These are phyloP conservation scores for Gloeophyllum trabeum DNA, from an alignment of 768 basidiomycete species.

Conservation along the genomic window DNA sequence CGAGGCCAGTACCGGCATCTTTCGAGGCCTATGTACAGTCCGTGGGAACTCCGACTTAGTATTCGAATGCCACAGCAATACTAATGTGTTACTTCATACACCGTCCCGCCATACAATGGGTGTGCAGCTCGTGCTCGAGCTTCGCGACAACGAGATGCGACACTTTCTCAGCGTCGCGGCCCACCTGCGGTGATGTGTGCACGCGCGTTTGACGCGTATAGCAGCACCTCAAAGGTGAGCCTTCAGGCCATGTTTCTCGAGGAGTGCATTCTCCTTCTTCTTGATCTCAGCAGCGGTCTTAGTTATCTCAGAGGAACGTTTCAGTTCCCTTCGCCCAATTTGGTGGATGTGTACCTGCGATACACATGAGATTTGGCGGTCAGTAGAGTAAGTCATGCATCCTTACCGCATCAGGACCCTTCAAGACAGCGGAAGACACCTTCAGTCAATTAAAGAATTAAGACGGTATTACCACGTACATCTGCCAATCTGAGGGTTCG, in stretches of 20 bases:
- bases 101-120: too few relatives aligned
- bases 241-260: conserved; percentile 52
- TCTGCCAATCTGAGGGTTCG: conserved; percentile 85
- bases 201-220: too few relatives aligned
- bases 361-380: conserved; percentile 1
- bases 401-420: conserved; percentile 74
- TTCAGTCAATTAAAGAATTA: neutral
- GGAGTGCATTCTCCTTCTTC: conserved; percentile 48
- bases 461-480: conserved; percentile 29
- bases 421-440: conserved; percentile 7
- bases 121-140: too few relatives aligned
- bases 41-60: too few relatives aligned
- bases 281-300: conserved; percentile 42
- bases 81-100: too few relatives aligned
- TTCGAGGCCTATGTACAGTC: too few relatives aligned
- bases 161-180: too few relatives aligned
- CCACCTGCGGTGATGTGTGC: too few relatives aligned
- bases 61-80: too few relatives aligned
- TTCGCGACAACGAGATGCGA: too few relatives aligned
- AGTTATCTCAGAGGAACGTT: conserved; percentile 53
- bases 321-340: conserved; percentile 83
- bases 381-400: neutral
- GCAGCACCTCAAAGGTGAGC: conserved; percentile 35
- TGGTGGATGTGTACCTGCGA: conserved; percentile 87
- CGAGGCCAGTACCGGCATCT: too few relatives aligned